phyloP scores from a whole-genome alignment of 305 asterid species.

The Fraxinus greggii region DNA sequence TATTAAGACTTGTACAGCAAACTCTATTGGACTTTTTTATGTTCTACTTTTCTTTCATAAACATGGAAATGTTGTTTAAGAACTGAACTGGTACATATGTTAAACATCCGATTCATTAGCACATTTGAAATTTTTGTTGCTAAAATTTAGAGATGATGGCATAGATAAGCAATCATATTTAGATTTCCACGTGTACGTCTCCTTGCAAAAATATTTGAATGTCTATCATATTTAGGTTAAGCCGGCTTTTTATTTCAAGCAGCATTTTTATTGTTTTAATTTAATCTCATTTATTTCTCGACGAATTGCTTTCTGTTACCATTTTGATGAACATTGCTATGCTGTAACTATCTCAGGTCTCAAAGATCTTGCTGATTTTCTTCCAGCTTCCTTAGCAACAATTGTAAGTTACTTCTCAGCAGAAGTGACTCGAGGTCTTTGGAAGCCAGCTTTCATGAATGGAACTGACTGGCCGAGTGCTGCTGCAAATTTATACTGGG shows the following conservation, averaged over 20 bases:
- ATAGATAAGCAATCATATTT: neutral
- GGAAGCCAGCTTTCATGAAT: constrained; percentile 95
- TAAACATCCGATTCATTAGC: neutral
- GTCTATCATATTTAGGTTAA: constrained; percentile 1
- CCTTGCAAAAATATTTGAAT: constrained; percentile 9
- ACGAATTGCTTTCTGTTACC: constrained; percentile 12
- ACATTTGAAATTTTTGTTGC: neutral
- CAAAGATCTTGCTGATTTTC: constrained; percentile 97
- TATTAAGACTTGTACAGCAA: neutral
- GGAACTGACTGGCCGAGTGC: constrained; percentile 99
- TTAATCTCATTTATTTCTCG: neutral
- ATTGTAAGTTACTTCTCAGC: constrained; percentile 87
- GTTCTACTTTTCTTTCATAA: neutral
- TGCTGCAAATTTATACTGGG: constrained; percentile 71
- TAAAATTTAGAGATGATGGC: constrained; percentile 3
- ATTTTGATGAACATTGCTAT: constrained; percentile 9
- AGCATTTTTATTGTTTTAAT: neutral
- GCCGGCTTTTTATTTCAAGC: neutral
- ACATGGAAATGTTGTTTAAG: constrained; percentile 3
- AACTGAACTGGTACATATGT: neutral
- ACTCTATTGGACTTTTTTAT: neutral
- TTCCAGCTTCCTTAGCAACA: constrained; percentile 94
- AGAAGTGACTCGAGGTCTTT: constrained; percentile 93
- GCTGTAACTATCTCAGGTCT: constrained; percentile 58
- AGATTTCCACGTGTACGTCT: constrained; percentile 6